These are phyloP conservation scores for Lentinus brumalis DNA, from an alignment of 768 basidiomycete genomes.

Conservation along the genomic window DNA sequence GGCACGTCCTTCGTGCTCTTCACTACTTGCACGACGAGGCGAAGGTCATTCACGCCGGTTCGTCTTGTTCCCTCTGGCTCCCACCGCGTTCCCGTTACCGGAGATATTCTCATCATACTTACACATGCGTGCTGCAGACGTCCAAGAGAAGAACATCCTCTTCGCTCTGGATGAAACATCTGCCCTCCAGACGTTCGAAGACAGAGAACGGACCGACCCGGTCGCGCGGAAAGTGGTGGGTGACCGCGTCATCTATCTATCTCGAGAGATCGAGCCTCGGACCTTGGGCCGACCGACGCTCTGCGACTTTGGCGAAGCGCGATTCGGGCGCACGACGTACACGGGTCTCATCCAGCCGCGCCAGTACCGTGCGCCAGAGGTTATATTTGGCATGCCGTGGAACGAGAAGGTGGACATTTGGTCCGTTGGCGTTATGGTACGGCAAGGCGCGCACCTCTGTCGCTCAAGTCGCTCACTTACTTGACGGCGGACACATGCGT, in stretches of 20 bases:
- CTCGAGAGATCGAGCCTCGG: constrained; percentile 1
- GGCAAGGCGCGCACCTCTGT: background rate
- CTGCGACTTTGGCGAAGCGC: constrained; percentile 29
- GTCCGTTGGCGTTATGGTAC: constrained; percentile 33
- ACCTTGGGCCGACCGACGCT: constrained; percentile 19
- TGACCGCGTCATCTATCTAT: constrained; percentile 11
- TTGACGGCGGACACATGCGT: too few relatives aligned
- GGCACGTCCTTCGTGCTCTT: constrained; percentile 2
- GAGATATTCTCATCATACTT: background rate
- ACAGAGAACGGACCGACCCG: constrained; percentile 1
- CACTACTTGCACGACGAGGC: constrained; percentile 15
- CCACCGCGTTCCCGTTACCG: background rate
- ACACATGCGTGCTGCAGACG: constrained; percentile 4
- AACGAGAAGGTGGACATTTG: constrained; percentile 33
- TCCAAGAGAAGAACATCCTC: constrained; percentile 16
- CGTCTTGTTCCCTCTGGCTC: background rate
- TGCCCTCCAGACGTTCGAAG: constrained; percentile 5
- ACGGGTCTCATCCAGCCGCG: constrained; percentile 27
- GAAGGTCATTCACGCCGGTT: constrained; percentile 13
- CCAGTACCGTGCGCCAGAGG: constrained; percentile 33
- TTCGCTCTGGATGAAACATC: background rate
- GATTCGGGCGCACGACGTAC: constrained; percentile 9
- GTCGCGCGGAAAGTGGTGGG: constrained; percentile 9
- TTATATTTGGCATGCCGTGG: constrained; percentile 32
- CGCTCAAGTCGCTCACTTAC: background rate